Evolutionary conservation across 1,139 yeast genomes (phyloP).

Genomic region (Yarrowia galli): DNA sequence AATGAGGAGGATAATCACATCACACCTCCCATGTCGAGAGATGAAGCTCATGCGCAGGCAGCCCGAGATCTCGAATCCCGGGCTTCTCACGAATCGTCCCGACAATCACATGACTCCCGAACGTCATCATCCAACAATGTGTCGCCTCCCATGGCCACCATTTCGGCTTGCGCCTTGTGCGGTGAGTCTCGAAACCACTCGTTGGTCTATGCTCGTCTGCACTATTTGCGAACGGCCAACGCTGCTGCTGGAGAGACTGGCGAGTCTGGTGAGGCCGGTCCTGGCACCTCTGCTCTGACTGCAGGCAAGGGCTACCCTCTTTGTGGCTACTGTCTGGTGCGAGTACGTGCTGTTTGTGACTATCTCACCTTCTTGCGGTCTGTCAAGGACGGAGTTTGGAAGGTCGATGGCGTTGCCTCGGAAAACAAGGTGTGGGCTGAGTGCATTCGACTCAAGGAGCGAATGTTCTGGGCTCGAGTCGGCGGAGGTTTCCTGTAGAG

Average conservation of each 20-base stretch:
- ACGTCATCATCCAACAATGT: slow-evolving; percentile 1
- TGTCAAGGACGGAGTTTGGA: slow-evolving; percentile 63
- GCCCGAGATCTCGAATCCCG: slow-evolving; percentile 27
- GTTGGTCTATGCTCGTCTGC: slow-evolving; percentile 78
- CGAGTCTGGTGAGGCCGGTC: slow-evolving; percentile 21
- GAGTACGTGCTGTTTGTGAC: slow-evolving; percentile 81
- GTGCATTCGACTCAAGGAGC: slow-evolving; percentile 61
- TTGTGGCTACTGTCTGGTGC: slow-evolving; percentile 81
- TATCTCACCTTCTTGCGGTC: slow-evolving; percentile 75
- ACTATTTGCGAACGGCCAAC: slow-evolving; percentile 59
- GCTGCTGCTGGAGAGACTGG: slow-evolving; percentile 20
- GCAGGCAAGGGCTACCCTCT: slow-evolving; percentile 61
- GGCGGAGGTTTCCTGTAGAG: slow-evolving; percentile 56
- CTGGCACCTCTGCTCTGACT: slow-evolving; percentile 12
- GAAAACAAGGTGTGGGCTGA: slow-evolving; percentile 62
- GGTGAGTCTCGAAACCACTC: slow-evolving; percentile 75
- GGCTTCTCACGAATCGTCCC: slow-evolving; percentile 12
- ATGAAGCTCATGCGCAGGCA: slow-evolving; percentile 15
- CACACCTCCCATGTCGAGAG: slow-evolving; percentile 29
- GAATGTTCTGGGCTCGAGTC: slow-evolving; percentile 82
- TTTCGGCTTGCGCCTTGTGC: slow-evolving; percentile 80
- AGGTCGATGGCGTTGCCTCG: slow-evolving; percentile 51
- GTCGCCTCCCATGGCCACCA: slow-evolving; percentile 72
- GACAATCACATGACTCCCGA: slow-evolving; percentile 34
- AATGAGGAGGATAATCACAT: slow-evolving; percentile 24